Evolutionary conservation across 108 stramenopile species (phyloP), one percentile per base, ranked within the genome.

Genomic region (Pseudonitzschia delicatissima): DNA sequence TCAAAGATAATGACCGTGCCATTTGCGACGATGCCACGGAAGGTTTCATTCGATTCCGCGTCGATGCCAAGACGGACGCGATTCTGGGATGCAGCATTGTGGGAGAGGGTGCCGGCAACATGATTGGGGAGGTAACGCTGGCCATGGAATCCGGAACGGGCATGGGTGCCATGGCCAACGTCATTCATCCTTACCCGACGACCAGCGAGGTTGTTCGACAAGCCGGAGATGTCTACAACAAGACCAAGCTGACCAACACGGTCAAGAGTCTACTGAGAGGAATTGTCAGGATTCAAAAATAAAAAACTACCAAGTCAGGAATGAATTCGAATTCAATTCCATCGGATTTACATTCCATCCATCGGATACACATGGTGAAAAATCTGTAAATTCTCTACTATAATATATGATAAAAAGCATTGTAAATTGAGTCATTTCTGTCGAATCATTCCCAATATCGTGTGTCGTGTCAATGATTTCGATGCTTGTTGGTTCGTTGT

Each of bases 161-260:
- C 1, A 73, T 93, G 5, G 72, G 63, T 6, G 44, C 69, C 26
- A 52, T 96, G 27, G 92, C 90, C 23, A 66, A 71, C 49, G 90
- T 92, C 26, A 94, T 96, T 34, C 95, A 94, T 78, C 89, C 93
- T 5, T 96, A 96, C 76, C 95, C 95, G 5, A 94, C 95, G 9
- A 83, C 73, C 6, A 80, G 77, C 0, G 87, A 88, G 64, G 84
- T 70, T 55, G 47, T 88, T 53, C 82, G 87, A 11, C 84, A 82
- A 60, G 39, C 82, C 20, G 87, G 83, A 17, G 87, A 84, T 45
- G 28, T 81, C 15, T 85, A 76, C 74, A 84, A 83, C 68, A 81
- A 79, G 57, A 72, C 76, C 0, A 77, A 68, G 40, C 66, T 86
- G 27, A 86, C 85, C 7, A 80, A 67, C 12, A 66, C 64, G 4